phyloP scores from a whole-genome alignment of 495 filamentous ascomycete species.

The Beverwykella pulmonaria region DNA sequence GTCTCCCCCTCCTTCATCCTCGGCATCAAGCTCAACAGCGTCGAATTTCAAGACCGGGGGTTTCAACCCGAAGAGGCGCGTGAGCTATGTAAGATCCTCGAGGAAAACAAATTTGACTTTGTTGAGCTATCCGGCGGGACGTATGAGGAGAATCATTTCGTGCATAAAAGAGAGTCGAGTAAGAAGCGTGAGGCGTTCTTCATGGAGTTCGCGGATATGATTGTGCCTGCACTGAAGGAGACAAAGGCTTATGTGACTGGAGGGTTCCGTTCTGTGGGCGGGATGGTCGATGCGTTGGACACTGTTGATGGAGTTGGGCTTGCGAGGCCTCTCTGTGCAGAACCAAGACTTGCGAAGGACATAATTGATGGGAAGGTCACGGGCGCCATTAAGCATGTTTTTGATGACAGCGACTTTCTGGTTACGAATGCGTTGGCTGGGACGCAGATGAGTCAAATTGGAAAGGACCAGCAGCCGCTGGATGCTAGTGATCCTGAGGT shows the following conservation, averaged over 20 bases:
- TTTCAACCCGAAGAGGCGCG: conserved; percentile 60
- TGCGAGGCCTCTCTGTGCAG: conserved; percentile 25
- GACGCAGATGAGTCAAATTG: conserved; percentile 24
- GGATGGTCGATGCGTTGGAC: conserved; percentile 60
- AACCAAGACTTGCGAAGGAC: conserved; percentile 24
- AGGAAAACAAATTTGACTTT: conserved; percentile 61
- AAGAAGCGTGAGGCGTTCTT: conserved; percentile 66
- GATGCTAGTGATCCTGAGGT: conserved; percentile 21
- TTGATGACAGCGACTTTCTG: conserved; percentile 17
- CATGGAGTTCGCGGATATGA: conserved; percentile 65
- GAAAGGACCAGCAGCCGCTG: conserved; percentile 18
- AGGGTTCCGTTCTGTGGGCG: conserved; percentile 62
- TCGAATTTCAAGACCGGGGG: conserved; percentile 66
- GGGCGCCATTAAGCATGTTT: conserved; percentile 15
- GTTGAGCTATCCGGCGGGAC: conserved; percentile 69
- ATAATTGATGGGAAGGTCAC: conserved; percentile 25
- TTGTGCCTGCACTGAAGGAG: conserved; percentile 57
- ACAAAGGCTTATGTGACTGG: conserved; percentile 65
- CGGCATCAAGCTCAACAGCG: conserved; percentile 68
- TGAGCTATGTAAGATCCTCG: conserved; percentile 58
- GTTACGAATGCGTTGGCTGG: conserved; percentile 8
- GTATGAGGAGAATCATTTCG: conserved; percentile 59
- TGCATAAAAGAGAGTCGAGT: conserved; percentile 58
- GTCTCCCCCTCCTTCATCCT: conserved; percentile 54
- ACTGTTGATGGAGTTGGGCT: conserved; percentile 36